Percentiles rank a stretch among this genome's conserved stretches.
These are phyloP conservation scores for Geotrichum ghanense DNA, from an alignment of 805 yeast species.

Conservation along the genomic window DNA sequence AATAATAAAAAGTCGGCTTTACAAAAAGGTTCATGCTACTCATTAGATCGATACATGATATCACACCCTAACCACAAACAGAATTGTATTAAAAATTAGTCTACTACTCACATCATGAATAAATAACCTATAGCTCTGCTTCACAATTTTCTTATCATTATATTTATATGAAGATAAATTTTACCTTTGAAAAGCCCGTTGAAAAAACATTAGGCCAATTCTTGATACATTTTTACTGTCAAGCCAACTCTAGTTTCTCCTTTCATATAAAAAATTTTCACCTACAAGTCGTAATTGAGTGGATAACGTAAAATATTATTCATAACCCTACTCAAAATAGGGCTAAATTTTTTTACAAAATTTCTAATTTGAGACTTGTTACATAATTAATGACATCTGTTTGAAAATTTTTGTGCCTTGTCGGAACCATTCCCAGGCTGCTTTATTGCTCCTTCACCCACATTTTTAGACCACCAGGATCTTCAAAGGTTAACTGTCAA, in stretches of 20 bases:
- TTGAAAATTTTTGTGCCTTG: background rate
- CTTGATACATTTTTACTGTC: too few species aligned
- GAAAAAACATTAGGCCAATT: too few species aligned
- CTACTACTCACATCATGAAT: too few species aligned
- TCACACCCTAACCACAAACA: too few species aligned
- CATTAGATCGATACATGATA: too few species aligned
- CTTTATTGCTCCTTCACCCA: background rate
- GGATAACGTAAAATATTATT: background rate
- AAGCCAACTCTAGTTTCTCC: background rate
- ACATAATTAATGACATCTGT: background rate
- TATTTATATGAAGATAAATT: too few species aligned
- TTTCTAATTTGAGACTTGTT: background rate
- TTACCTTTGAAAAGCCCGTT: too few species aligned
- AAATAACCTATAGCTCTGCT: background rate
- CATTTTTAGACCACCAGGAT: background rate
- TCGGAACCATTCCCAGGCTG: background rate
- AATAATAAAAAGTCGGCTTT: too few species aligned
- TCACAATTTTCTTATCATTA: background rate
- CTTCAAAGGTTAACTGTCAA: slow-evolving; percentile 23
- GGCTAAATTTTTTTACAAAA: background rate
- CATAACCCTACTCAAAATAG: background rate
- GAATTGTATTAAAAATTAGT: too few species aligned
- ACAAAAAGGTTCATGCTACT: too few species aligned
- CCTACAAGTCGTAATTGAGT: background rate
- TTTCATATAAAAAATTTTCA: background rate